Percentiles rank a stretch among this genome's conserved stretches.
Conservation (phyloP, 495 filamentous ascomycete genomes). For the Letharia lupina region DNA sequence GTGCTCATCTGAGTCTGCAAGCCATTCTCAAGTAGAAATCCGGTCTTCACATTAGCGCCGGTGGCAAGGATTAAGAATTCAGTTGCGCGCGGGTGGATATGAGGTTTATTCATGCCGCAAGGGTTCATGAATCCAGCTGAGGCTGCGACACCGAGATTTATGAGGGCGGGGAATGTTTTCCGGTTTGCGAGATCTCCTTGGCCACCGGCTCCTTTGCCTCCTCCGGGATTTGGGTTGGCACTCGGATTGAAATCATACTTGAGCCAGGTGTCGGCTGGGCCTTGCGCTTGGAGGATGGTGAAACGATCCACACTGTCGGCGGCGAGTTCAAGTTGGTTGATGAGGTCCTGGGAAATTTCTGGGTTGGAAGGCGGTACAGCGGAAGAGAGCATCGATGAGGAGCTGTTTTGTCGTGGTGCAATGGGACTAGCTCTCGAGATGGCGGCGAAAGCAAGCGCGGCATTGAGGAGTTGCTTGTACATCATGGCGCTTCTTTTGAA, state of each 20-base stretch:
- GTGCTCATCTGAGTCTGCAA: conserved; percentile 28
- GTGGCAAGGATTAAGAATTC: conserved; percentile 37
- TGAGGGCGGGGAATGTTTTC: conserved; percentile 38
- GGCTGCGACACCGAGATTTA: conserved; percentile 33
- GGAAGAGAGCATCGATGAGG: neutral
- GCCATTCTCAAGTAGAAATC: conserved; percentile 34
- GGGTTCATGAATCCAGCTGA: conserved; percentile 35
- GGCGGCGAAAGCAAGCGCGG: neutral
- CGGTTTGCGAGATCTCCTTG: conserved; percentile 31
- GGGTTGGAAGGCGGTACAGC: conserved; percentile 10
- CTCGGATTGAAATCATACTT: conserved; percentile 27
- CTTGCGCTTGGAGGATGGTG: conserved; percentile 25
- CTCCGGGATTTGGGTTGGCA: conserved; percentile 27
- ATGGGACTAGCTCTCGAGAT: neutral
- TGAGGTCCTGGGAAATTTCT: conserved; percentile 9
- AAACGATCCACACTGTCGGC: conserved; percentile 27
- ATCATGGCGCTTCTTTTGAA: neutral
- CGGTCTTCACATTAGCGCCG: conserved; percentile 29
- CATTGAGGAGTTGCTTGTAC: neutral
- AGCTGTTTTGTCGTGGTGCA: neutral
- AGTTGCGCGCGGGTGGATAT: conserved; percentile 41
- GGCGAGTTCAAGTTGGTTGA: conserved; percentile 13
- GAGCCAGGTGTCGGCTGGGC: conserved; percentile 15
- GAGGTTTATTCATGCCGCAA: conserved; percentile 42
- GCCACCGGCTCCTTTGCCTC: conserved; percentile 20